Percentiles rank a stretch among this genome's conserved stretches.
phyloP scores from a whole-genome alignment of 2,329 filamentous ascomycete genomes.

The Fusarium fracticaudum region DNA sequence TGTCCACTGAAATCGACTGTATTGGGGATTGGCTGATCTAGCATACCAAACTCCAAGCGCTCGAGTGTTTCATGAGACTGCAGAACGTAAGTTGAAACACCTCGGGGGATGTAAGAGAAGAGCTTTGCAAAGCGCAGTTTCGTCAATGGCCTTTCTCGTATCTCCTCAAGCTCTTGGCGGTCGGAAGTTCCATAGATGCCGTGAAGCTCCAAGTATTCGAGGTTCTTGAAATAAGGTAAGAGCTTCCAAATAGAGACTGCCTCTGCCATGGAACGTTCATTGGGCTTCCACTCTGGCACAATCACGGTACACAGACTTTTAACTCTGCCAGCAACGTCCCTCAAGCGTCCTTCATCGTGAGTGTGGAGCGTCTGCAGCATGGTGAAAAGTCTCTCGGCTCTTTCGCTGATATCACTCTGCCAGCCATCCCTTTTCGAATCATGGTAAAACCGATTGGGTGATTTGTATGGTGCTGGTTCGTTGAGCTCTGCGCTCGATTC shows the following conservation, averaged over 20 bases:
- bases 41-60: conserved; percentile 23
- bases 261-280: accelerated
- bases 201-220: conserved; percentile 25
- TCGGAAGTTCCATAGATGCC: accelerated
- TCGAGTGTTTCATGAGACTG: neutral
- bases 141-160: neutral
- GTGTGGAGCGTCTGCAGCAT: neutral
- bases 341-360: neutral
- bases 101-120: conserved; percentile 14
- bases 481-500: conserved; percentile 15
- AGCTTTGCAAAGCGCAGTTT: conserved; percentile 21
- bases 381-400: neutral
- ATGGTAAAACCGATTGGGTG: neutral
- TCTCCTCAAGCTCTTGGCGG: neutral
- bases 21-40: neutral
- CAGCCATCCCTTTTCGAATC: neutral
- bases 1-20: neutral
- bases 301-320: conserved; percentile 20
- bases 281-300: neutral
- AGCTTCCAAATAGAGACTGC: conserved; percentile 1
- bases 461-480: neutral
- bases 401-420: neutral
- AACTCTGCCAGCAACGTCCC: neutral
- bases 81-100: conserved; percentile 4
- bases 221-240: conserved; percentile 17